Evolutionary conservation across 371 early-diverging fungal genomes (phyloP), one percentile per base, ranked within the genome.

Genomic region (Rhizopus arrhizus): DNA sequence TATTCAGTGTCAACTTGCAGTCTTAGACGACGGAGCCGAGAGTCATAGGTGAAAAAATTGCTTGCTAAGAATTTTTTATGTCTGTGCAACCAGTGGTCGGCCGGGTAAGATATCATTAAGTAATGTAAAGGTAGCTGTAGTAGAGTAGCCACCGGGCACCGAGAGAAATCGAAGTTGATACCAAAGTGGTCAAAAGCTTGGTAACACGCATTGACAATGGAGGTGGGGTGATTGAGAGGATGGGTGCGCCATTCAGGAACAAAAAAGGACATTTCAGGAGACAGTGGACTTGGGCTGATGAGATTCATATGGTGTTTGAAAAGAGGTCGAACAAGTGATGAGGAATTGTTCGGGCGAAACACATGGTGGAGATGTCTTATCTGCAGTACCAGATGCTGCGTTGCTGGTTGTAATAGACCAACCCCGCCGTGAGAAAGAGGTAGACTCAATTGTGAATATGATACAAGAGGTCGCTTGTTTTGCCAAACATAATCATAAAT

Each of bases 401-500:
- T 48, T 8, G 0, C 22, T 29, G 59, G 59, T 6, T 16, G 41
- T 7, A 58, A 31, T 5, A 58, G 4, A 0, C 36, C 34, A 3
- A 58, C 22, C 3, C 59, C 51, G 5, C 33, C 42, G 4, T 58
- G 16, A 2, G 0, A 28, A 0, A 38, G 4, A 5, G 59, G 59
- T n/a, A 42, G 36, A 12, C 16, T 47, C n/a, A 58, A 13, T 28
- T 29, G 32, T 6, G 46, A 22, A n/a, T n/a, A 15, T 1, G 8
- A 38, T 32, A 58, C 8, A 12, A 3, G 36, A 6, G 59, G 51
- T 6, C 10, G 3, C 36, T 58, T 58, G 0, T 51, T 40, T 13
- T 51, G 50, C 59, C 59, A 58, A 0, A 58, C 51, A 8, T 22
- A 58, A 10, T 40, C 6, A 12, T 51, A 58, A 29, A 58, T 42